Evolutionary conservation across 371 early-diverging fungal species (phyloP).

Genomic region (Saksenaea vasiformis): DNA sequence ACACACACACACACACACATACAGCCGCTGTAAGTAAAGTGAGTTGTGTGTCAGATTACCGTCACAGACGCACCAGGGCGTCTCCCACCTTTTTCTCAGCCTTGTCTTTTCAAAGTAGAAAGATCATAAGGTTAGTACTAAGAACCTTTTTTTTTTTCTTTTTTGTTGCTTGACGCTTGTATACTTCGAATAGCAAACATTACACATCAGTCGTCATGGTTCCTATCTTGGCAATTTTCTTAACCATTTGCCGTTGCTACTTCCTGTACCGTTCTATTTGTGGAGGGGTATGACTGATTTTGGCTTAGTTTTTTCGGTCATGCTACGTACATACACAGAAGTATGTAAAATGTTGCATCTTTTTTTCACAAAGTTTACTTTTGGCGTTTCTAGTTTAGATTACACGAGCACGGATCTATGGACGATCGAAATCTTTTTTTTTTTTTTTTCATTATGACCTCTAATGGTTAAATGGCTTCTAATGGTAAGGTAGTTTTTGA

Average conservation of each 20-base stretch:
- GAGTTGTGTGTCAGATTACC: neutral
- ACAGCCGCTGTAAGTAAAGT: neutral
- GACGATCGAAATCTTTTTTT: constrained; percentile 1
- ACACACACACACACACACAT: neutral
- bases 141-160: neutral
- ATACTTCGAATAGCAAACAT: neutral
- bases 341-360: neutral
- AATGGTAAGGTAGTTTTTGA: neutral
- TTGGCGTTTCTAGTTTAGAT: neutral
- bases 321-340: neutral
- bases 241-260: neutral
- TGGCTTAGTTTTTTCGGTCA: neutral
- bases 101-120: neutral
- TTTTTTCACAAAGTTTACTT: neutral
- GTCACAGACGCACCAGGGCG: neutral
- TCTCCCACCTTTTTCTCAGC: neutral
- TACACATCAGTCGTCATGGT: neutral
- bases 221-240: neutral
- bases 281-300: neutral
- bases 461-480: constrained; percentile 1
- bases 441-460: constrained; percentile 5
- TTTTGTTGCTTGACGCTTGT: neutral
- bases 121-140: neutral
- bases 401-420: neutral
- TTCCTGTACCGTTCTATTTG: neutral